A percentile compares a stretch with the other conserved stretches of the same genome.
Evolutionary conservation across 2,329 filamentous ascomycete genomes (phyloP).

Genomic region (Talaromyces rugulosus): DNA sequence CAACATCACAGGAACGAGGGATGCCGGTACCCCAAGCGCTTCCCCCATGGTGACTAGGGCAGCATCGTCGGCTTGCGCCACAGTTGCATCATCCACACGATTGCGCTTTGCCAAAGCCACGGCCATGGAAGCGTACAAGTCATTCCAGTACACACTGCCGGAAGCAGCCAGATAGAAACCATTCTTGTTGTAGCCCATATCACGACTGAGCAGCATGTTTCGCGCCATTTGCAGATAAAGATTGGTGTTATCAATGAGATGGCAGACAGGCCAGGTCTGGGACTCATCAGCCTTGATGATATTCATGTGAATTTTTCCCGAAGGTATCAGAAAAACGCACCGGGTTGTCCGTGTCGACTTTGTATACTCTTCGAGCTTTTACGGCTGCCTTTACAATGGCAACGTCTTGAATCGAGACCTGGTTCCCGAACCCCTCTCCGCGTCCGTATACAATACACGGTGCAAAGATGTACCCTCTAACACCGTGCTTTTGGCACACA

Average conservation of each 20-base stretch:
- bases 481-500: constrained; percentile 37
- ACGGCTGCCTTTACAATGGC: constrained; percentile 47
- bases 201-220: constrained; percentile 38
- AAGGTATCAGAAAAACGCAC: constrained; percentile 21
- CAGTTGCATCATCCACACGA: constrained; percentile 34
- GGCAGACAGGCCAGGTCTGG: constrained; percentile 52
- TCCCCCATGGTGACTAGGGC: constrained; percentile 40
- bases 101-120: constrained; percentile 36
- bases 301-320: neutral
- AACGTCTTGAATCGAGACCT: constrained; percentile 50
- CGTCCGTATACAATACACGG: constrained; percentile 53
- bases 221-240: constrained; percentile 46
- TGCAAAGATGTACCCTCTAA: constrained; percentile 50
- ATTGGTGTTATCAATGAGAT: constrained; percentile 45
- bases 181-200: constrained; percentile 37
- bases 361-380: constrained; percentile 37
- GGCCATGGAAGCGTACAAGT: constrained; percentile 48
- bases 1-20: constrained; percentile 38
- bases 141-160: constrained; percentile 48
- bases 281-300: neutral
- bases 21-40: constrained; percentile 31
- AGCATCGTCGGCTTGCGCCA: constrained; percentile 34
- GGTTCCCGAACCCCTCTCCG: constrained; percentile 49
- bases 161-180: constrained; percentile 51
- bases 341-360: constrained; percentile 35